Evolutionary conservation across 2,329 filamentous ascomycete species (phyloP).

Genomic region (Cladophialophora yegresii): DNA sequence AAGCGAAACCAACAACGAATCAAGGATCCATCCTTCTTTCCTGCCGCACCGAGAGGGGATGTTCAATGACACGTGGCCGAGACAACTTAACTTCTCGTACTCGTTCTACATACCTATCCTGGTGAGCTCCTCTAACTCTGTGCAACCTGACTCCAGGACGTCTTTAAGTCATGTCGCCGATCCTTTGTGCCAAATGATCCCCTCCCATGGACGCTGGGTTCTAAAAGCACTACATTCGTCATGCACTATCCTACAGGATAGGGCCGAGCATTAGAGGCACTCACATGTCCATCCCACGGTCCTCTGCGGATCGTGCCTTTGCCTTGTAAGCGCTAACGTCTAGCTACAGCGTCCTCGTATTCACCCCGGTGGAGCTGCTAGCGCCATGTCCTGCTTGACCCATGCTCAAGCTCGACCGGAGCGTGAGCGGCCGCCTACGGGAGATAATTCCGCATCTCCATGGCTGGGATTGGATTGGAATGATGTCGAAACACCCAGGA

Average conservation of each 20-base stretch:
- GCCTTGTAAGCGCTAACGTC: slow-evolving; percentile 15
- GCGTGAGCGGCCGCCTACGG: neutral
- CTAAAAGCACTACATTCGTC: neutral
- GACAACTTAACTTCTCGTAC: slow-evolving; percentile 3
- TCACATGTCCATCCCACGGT: neutral
- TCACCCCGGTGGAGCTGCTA: slow-evolving; percentile 8
- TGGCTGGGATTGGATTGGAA: neutral
- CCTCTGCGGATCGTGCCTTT: slow-evolving; percentile 5
- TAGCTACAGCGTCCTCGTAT: neutral
- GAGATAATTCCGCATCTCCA: neutral
- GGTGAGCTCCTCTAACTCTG: neutral
- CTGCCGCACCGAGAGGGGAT: slow-evolving; percentile 72
- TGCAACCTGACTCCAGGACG: neutral
- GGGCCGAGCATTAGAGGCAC: slow-evolving; percentile 1
- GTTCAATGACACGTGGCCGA: slow-evolving; percentile 33
- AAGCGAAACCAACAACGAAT: slow-evolving; percentile 80
- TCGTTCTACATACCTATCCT: neutral
- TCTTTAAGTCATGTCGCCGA: neutral
- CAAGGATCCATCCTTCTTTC: slow-evolving; percentile 77
- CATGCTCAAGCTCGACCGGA: slow-evolving; percentile 7
- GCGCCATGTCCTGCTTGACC: neutral
- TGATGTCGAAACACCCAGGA: neutral
- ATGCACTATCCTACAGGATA: neutral
- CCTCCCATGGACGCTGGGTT: neutral
- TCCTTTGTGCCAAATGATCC: neutral